A percentile compares a stretch with the other conserved stretches of the same genome.
Evolutionary conservation across 2,329 filamentous ascomycete genomes (phyloP).

Genomic region (Hymenoscyphus occultus): DNA sequence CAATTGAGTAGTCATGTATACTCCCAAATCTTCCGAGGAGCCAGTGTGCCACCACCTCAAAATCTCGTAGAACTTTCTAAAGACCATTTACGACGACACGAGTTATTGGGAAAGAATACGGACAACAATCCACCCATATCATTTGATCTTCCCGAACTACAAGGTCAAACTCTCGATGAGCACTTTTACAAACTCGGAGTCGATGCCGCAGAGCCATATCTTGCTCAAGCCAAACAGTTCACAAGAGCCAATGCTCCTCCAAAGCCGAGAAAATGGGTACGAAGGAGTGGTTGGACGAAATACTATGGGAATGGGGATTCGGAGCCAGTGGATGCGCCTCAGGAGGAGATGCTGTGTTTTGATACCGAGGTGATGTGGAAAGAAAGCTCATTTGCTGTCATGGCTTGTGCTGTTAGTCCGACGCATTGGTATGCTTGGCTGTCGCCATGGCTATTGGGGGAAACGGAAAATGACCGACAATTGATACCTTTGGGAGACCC

Average conservation of each 20-base stretch:
- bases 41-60: conserved; percentile 54
- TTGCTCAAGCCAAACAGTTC: conserved; percentile 73
- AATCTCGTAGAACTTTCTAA: conserved; percentile 76
- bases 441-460: conserved; percentile 88
- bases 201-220: conserved; percentile 82
- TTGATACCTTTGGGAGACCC: conserved; percentile 84
- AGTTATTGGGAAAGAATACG: conserved; percentile 85
- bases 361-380: conserved; percentile 98
- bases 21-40: conserved; percentile 72
- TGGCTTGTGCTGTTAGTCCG: conserved; percentile 90
- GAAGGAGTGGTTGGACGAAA: conserved; percentile 87
- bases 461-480: conserved; percentile 74
- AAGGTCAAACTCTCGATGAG: conserved; percentile 81
- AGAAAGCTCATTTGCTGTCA: conserved; percentile 85
- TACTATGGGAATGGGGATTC: conserved; percentile 72
- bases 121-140: conserved; percentile 72
- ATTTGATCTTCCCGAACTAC: conserved; percentile 79
- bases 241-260: conserved; percentile 57
- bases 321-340: conserved; percentile 72
- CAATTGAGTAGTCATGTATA: conserved; percentile 84
- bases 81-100: conserved; percentile 80
- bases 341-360: conserved; percentile 82
- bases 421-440: conserved; percentile 97
- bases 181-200: conserved; percentile 88
- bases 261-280: conserved; percentile 69